These are phyloP conservation scores for Nosema muscidifuracis DNA, from an alignment of 371 early-diverging fungal genomes.

Conservation along the genomic window DNA sequence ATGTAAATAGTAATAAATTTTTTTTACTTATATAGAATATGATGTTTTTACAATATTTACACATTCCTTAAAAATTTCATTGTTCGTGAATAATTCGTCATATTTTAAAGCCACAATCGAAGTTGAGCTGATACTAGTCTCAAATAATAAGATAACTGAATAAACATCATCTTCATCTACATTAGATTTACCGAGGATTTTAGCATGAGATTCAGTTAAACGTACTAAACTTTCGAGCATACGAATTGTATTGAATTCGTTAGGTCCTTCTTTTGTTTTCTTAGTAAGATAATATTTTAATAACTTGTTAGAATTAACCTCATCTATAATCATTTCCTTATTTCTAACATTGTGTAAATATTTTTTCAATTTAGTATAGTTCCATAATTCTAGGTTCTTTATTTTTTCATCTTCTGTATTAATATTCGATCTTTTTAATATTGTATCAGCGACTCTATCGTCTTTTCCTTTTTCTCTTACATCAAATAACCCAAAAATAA, in stretches of 20 bases:
- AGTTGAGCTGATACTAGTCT: conserved; percentile 29
- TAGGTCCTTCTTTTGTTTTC: conserved; percentile 40
- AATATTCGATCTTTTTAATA: conserved; percentile 17
- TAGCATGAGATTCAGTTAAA: conserved; percentile 60
- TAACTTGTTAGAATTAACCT: conserved; percentile 31
- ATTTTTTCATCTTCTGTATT: not conserved
- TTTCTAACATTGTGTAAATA: conserved; percentile 36
- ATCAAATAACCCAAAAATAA: conserved; percentile 60
- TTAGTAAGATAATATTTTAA: conserved; percentile 53
- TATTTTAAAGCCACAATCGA: conserved; percentile 5
- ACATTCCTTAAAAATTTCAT: conserved; percentile 11
- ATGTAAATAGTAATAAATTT: not conserved
- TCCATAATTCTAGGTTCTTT: conserved; percentile 33
- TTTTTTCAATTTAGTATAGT: conserved; percentile 11
- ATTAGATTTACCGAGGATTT: conserved; percentile 21
- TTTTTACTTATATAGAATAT: not conserved
- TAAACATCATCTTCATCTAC: conserved; percentile 45
- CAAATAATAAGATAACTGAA: conserved; percentile 46
- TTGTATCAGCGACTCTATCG: conserved; percentile 22
- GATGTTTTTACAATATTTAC: conserved; percentile 6
- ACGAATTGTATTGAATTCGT: conserved; percentile 58
- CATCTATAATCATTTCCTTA: conserved; percentile 25
- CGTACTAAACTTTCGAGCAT: conserved; percentile 62
- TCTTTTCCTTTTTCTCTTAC: conserved; percentile 1
- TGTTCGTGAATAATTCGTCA: conserved; percentile 35